Conservation (phyloP, 805 yeast genomes). For the Torulaspora gathmanii region DNA sequence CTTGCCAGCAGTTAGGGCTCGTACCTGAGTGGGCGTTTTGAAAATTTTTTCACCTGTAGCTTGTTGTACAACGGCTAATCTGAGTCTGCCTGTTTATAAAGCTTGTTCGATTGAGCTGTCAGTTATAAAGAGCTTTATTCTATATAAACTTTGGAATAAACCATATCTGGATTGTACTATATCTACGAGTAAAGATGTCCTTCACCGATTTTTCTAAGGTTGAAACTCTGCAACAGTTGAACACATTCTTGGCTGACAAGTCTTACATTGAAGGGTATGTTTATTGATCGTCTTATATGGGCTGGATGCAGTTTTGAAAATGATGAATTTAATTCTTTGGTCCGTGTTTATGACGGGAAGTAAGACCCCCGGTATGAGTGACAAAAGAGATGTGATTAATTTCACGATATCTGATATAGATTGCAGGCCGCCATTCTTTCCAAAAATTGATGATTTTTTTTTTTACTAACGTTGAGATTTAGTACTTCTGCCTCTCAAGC, state of each 20-base stretch:
- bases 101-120: not conserved
- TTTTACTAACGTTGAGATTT: slow-evolving; percentile 8
- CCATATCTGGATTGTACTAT: slow-evolving; percentile 5
- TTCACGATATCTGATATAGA: slow-evolving; percentile 40
- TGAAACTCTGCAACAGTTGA: slow-evolving; percentile 67
- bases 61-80: not conserved
- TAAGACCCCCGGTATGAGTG: slow-evolving; percentile 97
- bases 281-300: not conserved
- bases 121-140: not conserved
- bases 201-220: slow-evolving; percentile 76
- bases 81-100: not conserved
- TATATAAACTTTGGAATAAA: not conserved
- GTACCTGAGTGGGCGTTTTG: not conserved
- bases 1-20: slow-evolving; percentile 2
- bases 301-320: slow-evolving; percentile 1
- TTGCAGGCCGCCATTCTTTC: not conserved
- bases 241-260: slow-evolving; percentile 85
- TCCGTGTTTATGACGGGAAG: slow-evolving; percentile 97
- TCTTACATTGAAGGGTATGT: slow-evolving; percentile 96
- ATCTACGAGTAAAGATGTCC: slow-evolving; percentile 46
- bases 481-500: slow-evolving; percentile 92
- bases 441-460: not conserved
- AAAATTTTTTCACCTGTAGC: slow-evolving; percentile 6
- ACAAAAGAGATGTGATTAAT: slow-evolving; percentile 44
- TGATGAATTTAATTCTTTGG: slow-evolving; percentile 45